Evolutionary conservation across 73 alveolate genomes (phyloP), one percentile per base, ranked within the genome.

Genomic region (Symbiodinium natans): DNA sequence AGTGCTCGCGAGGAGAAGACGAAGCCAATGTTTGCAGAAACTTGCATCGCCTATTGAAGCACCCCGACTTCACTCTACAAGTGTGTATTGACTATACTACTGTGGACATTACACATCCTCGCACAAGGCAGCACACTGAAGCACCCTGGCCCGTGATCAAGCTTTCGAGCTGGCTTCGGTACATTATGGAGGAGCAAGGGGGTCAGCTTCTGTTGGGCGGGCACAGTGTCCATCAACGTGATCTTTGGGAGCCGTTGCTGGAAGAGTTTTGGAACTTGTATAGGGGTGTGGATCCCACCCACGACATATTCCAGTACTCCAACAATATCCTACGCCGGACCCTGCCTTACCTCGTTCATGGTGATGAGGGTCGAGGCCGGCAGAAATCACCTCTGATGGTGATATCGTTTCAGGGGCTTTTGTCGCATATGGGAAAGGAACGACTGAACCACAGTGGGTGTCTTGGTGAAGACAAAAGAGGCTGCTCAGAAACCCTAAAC

Each of bases 91-190:
- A 41, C 27, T 33, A 68, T 11, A 38, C 63, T 52, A 34, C 0
- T 7, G 36, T 39, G 6, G 36, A 3, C 1, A 42, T 34, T 41
- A 41, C 40, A 82, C 52, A 43, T 34, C 38, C 93, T 82, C 77
- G 82, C 15, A 68, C 27, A 13, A 52, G 93, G 39, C 29, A 25
- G n/a, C 52, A 31, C 48, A 3, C 3, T 13, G 25, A 85, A 29
- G 36, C 40, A 1, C 82, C 93, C 38, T 85, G 93, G 93, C 93
- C 77, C 36, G 93, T 46, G 31, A 29, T 85, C 10, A 52, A 48
- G 19, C 41, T 85, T 13, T 42, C 93, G 63, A 39, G 34, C n/a
- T 85, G 93, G 93, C 29, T 85, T 6, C 36, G 41, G 25, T 15
- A 1, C 10, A 56, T 39, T 3, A 43, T 85, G 52, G 59, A 85